Base-by-base conservation (phyloP, 352 stramenopile species). In the Globisporangium spinosum region DNA sequence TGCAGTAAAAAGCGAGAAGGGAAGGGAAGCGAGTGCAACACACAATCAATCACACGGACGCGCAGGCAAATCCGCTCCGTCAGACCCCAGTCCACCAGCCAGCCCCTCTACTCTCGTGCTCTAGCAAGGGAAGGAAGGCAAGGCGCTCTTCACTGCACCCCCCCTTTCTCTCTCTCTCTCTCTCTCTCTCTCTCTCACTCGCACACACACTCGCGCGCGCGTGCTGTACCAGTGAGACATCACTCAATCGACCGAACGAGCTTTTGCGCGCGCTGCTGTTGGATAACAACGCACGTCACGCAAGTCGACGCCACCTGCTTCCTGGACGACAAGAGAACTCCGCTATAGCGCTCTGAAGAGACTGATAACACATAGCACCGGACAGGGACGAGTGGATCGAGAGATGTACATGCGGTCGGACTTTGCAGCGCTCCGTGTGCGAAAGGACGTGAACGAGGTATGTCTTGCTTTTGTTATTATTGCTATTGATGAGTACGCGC, bases 381-480 rank as follows among this genome's bases (percentile, higher is more conserved):
- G 29, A 57, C 13, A 20, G n/a, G 25, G 25, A 58, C n/a, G 27
- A 32, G 25, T 20, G 7, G 23, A 55, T 35, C 23, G 43, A 10
- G 69, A 61, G 69, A 88, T 86, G 75, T 87, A 82, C 74, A 87
- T 93, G 79, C 84, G 81, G 49, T 91, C 85, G 38, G 87, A 95
- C 64, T 80, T 94, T 43, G 85, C 85, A 23, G 82, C 83, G 22
- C 70, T 95, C 34, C 87, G 87, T 29, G 85, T 95, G 55, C 83
- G 86, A 34, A 95, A 95, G 71, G 87, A 95, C 61, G 81, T 95
- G 20, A 95, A 94, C 59, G 87, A 95, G 77, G 87, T 94, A 56
- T 22, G 70, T 68, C 22, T 35, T 22, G 53, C n/a, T 27, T 38
- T 35, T 22, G 53, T 34, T 27, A 13, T n/a, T 43, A 45, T 45